phyloP scores from a whole-genome alignment of 2,329 filamentous ascomycete species.

The Rutstroemia sp. region DNA sequence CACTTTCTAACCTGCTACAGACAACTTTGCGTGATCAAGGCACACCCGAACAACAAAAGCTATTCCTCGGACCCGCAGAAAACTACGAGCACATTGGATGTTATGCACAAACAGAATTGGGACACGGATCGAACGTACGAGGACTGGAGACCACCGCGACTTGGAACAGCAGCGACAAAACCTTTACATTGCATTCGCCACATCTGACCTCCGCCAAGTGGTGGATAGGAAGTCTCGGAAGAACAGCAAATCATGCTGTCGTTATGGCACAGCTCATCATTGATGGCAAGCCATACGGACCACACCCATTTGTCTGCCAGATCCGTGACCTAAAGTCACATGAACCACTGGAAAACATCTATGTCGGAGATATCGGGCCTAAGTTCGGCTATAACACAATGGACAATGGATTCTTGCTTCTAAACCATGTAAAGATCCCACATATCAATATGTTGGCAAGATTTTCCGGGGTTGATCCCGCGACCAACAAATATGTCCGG shows the following conservation, averaged over 20 bases:
- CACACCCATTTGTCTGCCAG: slow-evolving; percentile 72
- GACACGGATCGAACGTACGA: slow-evolving; percentile 70
- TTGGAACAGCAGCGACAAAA: slow-evolving; percentile 67
- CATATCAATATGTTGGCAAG: slow-evolving; percentile 66
- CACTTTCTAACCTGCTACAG: slow-evolving; percentile 28
- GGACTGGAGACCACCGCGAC: slow-evolving; percentile 43
- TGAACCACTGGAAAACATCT: slow-evolving; percentile 58
- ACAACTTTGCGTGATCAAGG: slow-evolving; percentile 65
- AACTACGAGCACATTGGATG: slow-evolving; percentile 69
- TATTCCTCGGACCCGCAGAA: slow-evolving; percentile 61
- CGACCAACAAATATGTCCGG: slow-evolving; percentile 59
- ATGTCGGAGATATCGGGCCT: slow-evolving; percentile 74
- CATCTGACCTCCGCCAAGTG: slow-evolving; percentile 71
- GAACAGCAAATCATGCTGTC: slow-evolving; percentile 68
- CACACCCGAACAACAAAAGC: slow-evolving; percentile 64
- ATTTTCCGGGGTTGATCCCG: slow-evolving; percentile 62
- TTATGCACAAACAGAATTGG: slow-evolving; percentile 75
- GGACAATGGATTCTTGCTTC: slow-evolving; percentile 74
- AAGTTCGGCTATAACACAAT: slow-evolving; percentile 76
- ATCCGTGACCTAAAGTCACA: slow-evolving; percentile 65
- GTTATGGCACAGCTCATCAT: slow-evolving; percentile 73
- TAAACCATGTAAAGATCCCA: slow-evolving; percentile 70
- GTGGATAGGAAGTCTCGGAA: slow-evolving; percentile 76
- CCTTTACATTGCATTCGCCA: slow-evolving; percentile 67
- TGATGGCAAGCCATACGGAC: slow-evolving; percentile 60